Conservation (phyloP, 306 rosid genomes). For the Abrus pulchellus region DNA sequence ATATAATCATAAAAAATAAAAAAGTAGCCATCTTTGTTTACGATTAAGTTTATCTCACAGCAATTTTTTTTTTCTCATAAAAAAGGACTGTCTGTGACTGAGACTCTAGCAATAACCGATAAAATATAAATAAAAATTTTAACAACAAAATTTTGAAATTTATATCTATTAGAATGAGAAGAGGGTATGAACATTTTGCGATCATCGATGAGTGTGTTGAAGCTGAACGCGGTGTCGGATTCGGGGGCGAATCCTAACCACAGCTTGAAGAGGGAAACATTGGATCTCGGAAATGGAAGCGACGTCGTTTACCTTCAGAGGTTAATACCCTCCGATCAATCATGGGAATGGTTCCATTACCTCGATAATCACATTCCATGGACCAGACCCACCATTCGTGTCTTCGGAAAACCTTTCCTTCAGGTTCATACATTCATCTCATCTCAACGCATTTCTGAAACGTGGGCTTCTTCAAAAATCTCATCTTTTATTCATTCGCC, state of each 20-base stretch:
- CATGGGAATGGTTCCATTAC: constrained; percentile 83
- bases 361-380: constrained; percentile 76
- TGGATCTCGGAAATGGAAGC: constrained; percentile 83
- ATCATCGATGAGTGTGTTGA: constrained; percentile 59
- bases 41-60: no score
- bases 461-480: constrained; percentile 12
- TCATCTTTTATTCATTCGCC: constrained; percentile 17
- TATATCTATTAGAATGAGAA: not conserved
- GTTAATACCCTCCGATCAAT: constrained; percentile 62
- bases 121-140: no score
- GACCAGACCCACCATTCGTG: constrained; percentile 91
- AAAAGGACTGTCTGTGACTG: no score
- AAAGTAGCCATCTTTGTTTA: no score
- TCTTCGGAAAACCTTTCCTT: constrained; percentile 71
- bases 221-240: constrained; percentile 55
- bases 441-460: not conserved
- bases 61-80: no score
- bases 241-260: constrained; percentile 45
- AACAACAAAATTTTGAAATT: not conserved
- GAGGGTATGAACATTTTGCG: not conserved
- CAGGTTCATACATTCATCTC: constrained; percentile 59
- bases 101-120: no score
- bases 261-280: constrained; percentile 50
- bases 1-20: no score
- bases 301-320: constrained; percentile 70